These are phyloP conservation scores for Colletotrichum musae DNA, from an alignment of 2,329 filamentous ascomycete species.

Conservation along the genomic window DNA sequence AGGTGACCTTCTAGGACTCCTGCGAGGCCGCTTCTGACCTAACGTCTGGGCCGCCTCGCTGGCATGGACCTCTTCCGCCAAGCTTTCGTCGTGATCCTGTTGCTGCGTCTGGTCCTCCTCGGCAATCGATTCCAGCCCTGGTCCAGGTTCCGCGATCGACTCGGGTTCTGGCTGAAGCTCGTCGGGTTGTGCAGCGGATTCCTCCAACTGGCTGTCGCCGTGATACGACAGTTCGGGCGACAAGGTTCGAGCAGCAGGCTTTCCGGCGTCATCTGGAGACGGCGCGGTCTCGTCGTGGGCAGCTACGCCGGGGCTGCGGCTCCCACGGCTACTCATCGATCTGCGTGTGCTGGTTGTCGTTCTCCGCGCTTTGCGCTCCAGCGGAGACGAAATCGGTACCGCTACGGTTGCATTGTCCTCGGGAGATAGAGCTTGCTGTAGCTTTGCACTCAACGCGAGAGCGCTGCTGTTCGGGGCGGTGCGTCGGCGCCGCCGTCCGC, in stretches of 20 bases:
- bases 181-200: not conserved
- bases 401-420: slow-evolving; percentile 47
- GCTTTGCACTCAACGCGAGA: slow-evolving; percentile 57
- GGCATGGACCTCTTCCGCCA: slow-evolving; percentile 61
- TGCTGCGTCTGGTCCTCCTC: slow-evolving; percentile 18
- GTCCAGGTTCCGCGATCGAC: slow-evolving; percentile 1
- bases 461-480: slow-evolving; percentile 54
- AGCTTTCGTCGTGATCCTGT: slow-evolving; percentile 39
- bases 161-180: slow-evolving; percentile 1
- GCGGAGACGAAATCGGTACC: slow-evolving; percentile 57
- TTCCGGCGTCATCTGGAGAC: slow-evolving; percentile 48
- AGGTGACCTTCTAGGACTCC: slow-evolving; percentile 54
- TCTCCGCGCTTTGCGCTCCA: slow-evolving; percentile 57
- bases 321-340: slow-evolving; percentile 47
- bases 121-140: not conserved
- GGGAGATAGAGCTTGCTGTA: slow-evolving; percentile 57
- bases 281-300: slow-evolving; percentile 47
- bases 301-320: slow-evolving; percentile 41
- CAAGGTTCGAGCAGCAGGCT: not conserved
- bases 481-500: slow-evolving; percentile 64
- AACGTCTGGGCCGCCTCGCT: slow-evolving; percentile 59
- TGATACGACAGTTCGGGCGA: slow-evolving; percentile 40
- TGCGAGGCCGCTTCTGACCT: slow-evolving; percentile 60
- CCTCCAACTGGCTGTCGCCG: not conserved
- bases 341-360: slow-evolving; percentile 51